These are phyloP conservation scores for Fusarium napiforme DNA, from an alignment of 2,329 filamentous ascomycete genomes.

Conservation along the genomic window DNA sequence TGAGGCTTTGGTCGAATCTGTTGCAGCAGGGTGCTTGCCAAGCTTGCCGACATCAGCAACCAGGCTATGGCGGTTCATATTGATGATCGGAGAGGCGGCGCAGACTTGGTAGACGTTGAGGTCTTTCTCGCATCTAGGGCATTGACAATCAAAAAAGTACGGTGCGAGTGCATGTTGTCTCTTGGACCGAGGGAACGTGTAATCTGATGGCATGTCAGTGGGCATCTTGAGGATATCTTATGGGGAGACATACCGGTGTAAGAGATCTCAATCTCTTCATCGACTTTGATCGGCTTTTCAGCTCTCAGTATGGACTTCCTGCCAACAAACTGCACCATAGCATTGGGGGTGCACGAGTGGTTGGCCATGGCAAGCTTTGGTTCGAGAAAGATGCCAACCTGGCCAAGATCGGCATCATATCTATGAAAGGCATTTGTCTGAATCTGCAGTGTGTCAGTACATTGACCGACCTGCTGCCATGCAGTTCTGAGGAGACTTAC, in stretches of 20 bases:
- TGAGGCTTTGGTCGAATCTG: constrained; percentile 24
- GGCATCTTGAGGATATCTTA: neutral
- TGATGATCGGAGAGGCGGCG: constrained; percentile 52
- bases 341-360: constrained; percentile 71
- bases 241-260: constrained; percentile 62
- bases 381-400: constrained; percentile 67
- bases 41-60: constrained; percentile 52
- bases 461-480: neutral
- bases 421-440: constrained; percentile 72
- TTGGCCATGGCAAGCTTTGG: constrained; percentile 68
- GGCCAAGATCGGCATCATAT: constrained; percentile 62
- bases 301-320: constrained; percentile 63
- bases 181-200: constrained; percentile 56
- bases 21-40: constrained; percentile 43
- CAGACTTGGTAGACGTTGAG: constrained; percentile 66
- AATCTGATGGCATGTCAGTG: constrained; percentile 52
- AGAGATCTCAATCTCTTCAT: constrained; percentile 69
- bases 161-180: constrained; percentile 57
- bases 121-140: constrained; percentile 61
- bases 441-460: constrained; percentile 54
- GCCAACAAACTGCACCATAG: constrained; percentile 65
- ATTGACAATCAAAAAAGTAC: constrained; percentile 66
- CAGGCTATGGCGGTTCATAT: constrained; percentile 59
- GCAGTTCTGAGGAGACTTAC: constrained; percentile 49
- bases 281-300: constrained; percentile 58